Conservation (phyloP, 306 rosid genomes). For the Datisca glomerata region DNA sequence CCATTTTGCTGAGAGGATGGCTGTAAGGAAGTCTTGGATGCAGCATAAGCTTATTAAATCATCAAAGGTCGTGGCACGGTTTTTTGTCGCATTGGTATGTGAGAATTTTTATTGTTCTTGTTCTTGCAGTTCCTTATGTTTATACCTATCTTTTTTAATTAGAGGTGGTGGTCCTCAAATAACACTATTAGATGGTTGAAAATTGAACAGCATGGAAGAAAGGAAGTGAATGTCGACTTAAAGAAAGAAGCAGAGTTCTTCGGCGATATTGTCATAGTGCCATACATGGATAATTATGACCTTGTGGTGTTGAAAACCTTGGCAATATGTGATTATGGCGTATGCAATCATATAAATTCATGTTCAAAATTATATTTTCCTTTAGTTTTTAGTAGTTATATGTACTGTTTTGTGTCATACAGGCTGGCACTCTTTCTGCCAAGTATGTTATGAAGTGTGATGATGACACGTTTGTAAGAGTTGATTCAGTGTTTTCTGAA, state of each 20-base stretch:
- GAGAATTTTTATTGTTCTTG: neutral
- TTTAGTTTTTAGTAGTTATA: neutral
- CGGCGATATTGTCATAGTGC: constrained; percentile 87
- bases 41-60: constrained; percentile 61
- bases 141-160: neutral
- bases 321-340: constrained; percentile 96
- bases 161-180: constrained; percentile 12
- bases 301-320: constrained; percentile 92
- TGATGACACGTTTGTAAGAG: constrained; percentile 87
- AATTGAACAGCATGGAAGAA: constrained; percentile 51
- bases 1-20: constrained; percentile 96
- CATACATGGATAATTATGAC: constrained; percentile 94
- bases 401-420: constrained; percentile 18
- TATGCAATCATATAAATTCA: constrained; percentile 26
- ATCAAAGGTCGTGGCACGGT: constrained; percentile 75
- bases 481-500: constrained; percentile 43
- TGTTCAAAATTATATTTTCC: neutral
- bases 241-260: constrained; percentile 89
- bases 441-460: constrained; percentile 90
- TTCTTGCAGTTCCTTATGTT: neutral
- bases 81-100: constrained; percentile 90
- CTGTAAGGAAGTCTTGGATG: constrained; percentile 94
- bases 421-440: constrained; percentile 61
- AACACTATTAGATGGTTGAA: constrained; percentile 11
- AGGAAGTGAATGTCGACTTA: constrained; percentile 58